Evolutionary conservation across 805 yeast species (phyloP).

Genomic region (Candida adriatica): DNA sequence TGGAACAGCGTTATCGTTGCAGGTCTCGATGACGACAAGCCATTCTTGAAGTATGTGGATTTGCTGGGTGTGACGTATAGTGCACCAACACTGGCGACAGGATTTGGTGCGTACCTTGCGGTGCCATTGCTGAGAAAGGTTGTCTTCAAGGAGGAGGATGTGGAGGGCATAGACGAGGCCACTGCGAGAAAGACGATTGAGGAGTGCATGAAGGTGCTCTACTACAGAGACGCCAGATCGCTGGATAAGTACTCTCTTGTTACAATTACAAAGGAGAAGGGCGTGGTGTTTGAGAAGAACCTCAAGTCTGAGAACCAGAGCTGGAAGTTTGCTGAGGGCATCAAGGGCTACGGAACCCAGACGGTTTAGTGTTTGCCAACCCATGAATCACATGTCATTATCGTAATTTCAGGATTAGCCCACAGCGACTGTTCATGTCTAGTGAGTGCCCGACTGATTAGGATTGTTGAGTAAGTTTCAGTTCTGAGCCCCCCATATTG

Average conservation of each 20-base stretch:
- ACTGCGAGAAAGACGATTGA: conserved; percentile 72
- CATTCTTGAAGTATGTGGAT: conserved; percentile 82
- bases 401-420: too few relatives aligned
- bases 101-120: conserved; percentile 94
- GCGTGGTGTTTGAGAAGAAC: conserved; percentile 58
- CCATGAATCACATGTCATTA: too few relatives aligned
- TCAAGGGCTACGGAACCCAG: conserved; percentile 85
- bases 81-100: conserved; percentile 88
- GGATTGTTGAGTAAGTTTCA: too few relatives aligned
- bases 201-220: conserved; percentile 89
- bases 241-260: conserved; percentile 79
- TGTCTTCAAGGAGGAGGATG: conserved; percentile 75
- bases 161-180: conserved; percentile 56
- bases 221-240: conserved; percentile 94
- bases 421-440: too few relatives aligned
- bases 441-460: too few relatives aligned
- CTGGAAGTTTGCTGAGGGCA: conserved; percentile 87
- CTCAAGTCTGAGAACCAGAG: conserved; percentile 67
- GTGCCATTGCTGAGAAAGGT: conserved; percentile 83
- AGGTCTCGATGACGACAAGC: conserved; percentile 69
- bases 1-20: conserved; percentile 95
- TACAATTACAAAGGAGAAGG: conserved; percentile 57
- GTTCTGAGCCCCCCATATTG: too few relatives aligned
- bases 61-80: conserved; percentile 86
- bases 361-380: too few relatives aligned